A percentile compares a stretch with the other conserved stretches of the same genome.
phyloP scores from a whole-genome alignment of 768 basidiomycete species.

The Tephrocybe rancida region DNA sequence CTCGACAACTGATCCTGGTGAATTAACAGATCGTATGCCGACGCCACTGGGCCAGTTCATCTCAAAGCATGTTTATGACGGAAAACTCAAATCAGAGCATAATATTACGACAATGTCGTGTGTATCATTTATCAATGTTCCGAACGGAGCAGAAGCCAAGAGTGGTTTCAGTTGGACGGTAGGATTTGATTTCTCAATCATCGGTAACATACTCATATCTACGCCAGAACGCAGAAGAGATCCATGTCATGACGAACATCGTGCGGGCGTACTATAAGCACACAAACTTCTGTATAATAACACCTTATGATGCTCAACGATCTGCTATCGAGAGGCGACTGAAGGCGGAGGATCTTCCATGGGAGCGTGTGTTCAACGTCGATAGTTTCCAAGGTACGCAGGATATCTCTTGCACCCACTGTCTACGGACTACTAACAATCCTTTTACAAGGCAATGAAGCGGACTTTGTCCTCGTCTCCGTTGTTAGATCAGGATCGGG shows the following conservation, averaged over 20 bases:
- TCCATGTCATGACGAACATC: slow-evolving; percentile 39
- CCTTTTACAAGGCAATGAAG: slow-evolving; percentile 49
- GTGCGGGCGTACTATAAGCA: slow-evolving; percentile 41
- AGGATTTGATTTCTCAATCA: background rate
- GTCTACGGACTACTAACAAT: background rate
- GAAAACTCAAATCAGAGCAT: slow-evolving; percentile 41
- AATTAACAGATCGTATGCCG: slow-evolving; percentile 52
- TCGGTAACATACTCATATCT: background rate
- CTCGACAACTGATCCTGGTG: background rate
- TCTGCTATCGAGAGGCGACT: slow-evolving; percentile 39
- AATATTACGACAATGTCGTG: slow-evolving; percentile 31
- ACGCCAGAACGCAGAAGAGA: slow-evolving; percentile 44
- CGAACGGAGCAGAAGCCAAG: slow-evolving; percentile 35
- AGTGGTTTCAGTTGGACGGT: slow-evolving; percentile 49
- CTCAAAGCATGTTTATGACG: slow-evolving; percentile 43
- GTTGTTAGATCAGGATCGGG: slow-evolving; percentile 42
- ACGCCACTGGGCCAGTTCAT: slow-evolving; percentile 49
- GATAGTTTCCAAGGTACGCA: slow-evolving; percentile 56
- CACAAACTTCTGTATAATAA: slow-evolving; percentile 47
- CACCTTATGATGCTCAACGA: slow-evolving; percentile 57
- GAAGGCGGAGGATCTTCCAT: slow-evolving; percentile 34
- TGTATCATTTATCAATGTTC: slow-evolving; percentile 46
- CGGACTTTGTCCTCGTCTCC: slow-evolving; percentile 50
- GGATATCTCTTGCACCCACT: background rate
- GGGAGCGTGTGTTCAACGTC: slow-evolving; percentile 50